Percentiles rank a stretch among this genome's conserved stretches.
Conservation (phyloP, 352 stramenopile genomes). For the Salisapilia sapeloensis region DNA sequence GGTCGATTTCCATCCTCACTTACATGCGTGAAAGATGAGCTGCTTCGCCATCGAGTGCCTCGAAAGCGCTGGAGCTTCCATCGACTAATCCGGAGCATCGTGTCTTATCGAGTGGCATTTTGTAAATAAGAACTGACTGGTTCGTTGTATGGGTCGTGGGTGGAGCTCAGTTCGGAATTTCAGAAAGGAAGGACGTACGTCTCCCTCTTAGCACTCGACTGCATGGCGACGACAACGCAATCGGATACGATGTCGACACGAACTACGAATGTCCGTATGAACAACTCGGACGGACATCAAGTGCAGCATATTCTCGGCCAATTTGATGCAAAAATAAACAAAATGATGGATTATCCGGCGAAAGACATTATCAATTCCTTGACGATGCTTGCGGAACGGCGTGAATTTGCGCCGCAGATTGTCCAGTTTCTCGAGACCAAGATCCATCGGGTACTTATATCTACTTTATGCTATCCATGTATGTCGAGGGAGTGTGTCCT, state of each 20-base stretch:
- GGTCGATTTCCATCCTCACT: conserved; percentile 18
- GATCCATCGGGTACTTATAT: conserved; percentile 58
- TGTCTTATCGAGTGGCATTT: too few relatives aligned
- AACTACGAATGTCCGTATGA: neutral
- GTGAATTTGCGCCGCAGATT: conserved; percentile 61
- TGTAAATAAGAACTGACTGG: too few relatives aligned
- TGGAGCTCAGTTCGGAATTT: too few relatives aligned
- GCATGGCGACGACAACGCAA: too few relatives aligned
- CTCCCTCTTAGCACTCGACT: too few relatives aligned
- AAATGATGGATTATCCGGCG: conserved; percentile 73
- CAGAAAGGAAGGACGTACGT: too few relatives aligned
- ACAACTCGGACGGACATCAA: conserved; percentile 7
- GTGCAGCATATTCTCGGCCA: conserved; percentile 43
- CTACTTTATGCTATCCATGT: conserved; percentile 1
- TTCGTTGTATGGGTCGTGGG: too few relatives aligned
- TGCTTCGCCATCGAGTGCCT: neutral
- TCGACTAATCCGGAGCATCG: too few relatives aligned
- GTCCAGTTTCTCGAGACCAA: conserved; percentile 82
- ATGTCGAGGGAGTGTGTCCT: neutral
- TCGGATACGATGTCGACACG: too few relatives aligned
- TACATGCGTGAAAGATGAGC: conserved; percentile 25
- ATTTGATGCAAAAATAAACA: conserved; percentile 76
- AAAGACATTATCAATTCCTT: conserved; percentile 83
- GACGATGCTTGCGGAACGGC: conserved; percentile 68
- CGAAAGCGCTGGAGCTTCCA: too few relatives aligned